Base-by-base conservation (phyloP, 352 stramenopile genomes). In the Phytophthora boehmeriae region DNA sequence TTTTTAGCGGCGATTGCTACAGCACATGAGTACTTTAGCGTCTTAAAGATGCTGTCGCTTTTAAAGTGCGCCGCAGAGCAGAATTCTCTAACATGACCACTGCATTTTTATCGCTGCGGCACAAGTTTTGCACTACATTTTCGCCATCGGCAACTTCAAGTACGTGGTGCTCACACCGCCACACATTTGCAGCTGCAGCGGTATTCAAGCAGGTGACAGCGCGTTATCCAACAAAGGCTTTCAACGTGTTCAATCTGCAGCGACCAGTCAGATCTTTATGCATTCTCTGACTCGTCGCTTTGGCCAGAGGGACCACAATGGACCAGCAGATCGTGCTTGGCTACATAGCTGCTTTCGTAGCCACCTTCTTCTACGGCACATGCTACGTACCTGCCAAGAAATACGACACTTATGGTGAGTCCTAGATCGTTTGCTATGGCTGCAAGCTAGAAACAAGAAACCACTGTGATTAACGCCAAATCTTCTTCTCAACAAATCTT, bases 381-480 rank as follows among this genome's bases (percentile, higher is more conserved):
- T 92, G 83, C 68, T 94, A 94, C 77, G 86, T 95, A 51, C 86
- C 86, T 1, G 78, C 86, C 23, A 95, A 95, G 60, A 69, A 86
- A 34, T 93, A 93, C 61, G 71, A 79, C 19, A 95, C 86, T 10
- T 95, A 95, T 49, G 83, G 83, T 92, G 32, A n/a, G n/a, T n/a
- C n/a, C n/a, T n/a, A n/a, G n/a, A n/a, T n/a, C 49, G 75, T 71
- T 4, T 27, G 14, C 47, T 41, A 16, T 13, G 4, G 58, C 27
- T 51, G 34, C 52, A 43, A 16, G 10, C 53, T 11, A 36, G 14
- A 41, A 41, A 17, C 16, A 14, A n/a, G n/a, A n/a, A n/a, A n/a
- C n/a, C n/a, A n/a, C n/a, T n/a, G n/a, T n/a, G n/a, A n/a, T n/a
- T 41, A 4, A 41, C 34, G 5, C 4, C 11, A 9, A 5, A 14